Base-by-base conservation (phyloP, 495 filamentous ascomycete species). In the Lentithecium fluviatile region DNA sequence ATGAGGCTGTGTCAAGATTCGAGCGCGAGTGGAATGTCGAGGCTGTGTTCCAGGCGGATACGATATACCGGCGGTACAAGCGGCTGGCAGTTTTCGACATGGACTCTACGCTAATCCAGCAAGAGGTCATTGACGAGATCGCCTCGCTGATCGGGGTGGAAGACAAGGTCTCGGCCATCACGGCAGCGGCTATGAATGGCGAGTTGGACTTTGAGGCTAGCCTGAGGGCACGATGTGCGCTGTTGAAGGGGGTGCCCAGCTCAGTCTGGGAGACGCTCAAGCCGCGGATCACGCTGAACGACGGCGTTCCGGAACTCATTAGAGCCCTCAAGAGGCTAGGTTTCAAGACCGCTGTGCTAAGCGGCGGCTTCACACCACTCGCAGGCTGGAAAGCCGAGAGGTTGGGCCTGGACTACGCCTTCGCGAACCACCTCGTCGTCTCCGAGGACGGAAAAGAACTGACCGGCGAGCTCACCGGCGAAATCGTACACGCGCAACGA, bases 61-160 rank as follows among this genome's bases (percentile, higher is more conserved):
- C 78, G 29, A 77, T 89, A n/a, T 90, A 85, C 77, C 82, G 87
- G 42, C 80, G 83, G 21, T 81, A 91, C 70, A 88, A 90, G 69
- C 85, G 89, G 2, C 76, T 98, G 5, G 91, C 89, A 1, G 85
- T 95, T 24, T 98, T 98, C 66, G 94, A 98, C 70, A 98, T 98
- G 94, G 94, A 98, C 73, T 91, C 87, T 60, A 98, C 94, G 0
- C 79, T 98, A 56, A 97, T 98, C 65, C 83, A 92, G 57, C 90
- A 98, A 70, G 94, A 98, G 77, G 90, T 95, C 21, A 96, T 98
- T 68, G 94, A 98, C 67, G 85, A 97, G 68, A 86, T 98, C 54
- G 94, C 94, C 20, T 83, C 85, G 34, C 85, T 85, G 29, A 84
- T 94, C 52, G 88, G 88, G 45, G 81, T 92, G 11, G 86, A 85